These are phyloP conservation scores for Eruca vesicaria DNA, from an alignment of 441 rosid genomes.

Conservation along the genomic window DNA sequence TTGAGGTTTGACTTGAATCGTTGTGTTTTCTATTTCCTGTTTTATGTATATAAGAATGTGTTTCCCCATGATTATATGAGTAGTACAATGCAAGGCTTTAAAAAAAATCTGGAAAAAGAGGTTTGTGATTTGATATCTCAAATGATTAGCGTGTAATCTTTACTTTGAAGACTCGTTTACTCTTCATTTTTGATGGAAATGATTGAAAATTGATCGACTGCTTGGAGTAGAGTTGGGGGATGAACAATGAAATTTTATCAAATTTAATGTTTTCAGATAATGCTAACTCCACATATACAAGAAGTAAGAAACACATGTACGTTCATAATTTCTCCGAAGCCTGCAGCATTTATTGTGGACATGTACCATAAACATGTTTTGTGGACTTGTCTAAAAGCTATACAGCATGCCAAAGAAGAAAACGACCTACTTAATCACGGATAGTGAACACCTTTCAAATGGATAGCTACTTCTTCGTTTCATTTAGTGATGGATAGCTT, in stretches of 20 bases:
- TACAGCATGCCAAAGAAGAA: not conserved
- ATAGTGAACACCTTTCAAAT: not conserved
- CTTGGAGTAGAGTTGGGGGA: not conserved
- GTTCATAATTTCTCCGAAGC: not conserved
- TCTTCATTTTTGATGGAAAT: not conserved
- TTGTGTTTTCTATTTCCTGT: not conserved
- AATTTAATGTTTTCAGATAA: not conserved
- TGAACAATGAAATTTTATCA: not conserved
- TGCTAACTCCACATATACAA: not conserved
- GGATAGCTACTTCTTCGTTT: not conserved
- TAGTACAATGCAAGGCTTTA: not conserved
- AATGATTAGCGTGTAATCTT: not conserved
- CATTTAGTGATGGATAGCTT: not conserved
- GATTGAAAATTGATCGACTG: not conserved
- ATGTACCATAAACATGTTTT: not conserved
- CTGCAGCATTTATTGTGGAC: not conserved
- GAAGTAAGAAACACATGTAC: not conserved
- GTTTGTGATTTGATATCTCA: not conserved
- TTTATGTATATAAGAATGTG: conserved; percentile 23
- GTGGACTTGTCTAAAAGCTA: not conserved
- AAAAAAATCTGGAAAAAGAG: not conserved
- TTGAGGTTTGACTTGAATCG: conserved; percentile 9
- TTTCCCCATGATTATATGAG: not conserved
- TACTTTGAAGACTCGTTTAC: not conserved
- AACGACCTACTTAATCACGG: not conserved